phyloP scores from a whole-genome alignment of 176 grass and related monocot genomes.

The Guadua angustifolia region DNA sequence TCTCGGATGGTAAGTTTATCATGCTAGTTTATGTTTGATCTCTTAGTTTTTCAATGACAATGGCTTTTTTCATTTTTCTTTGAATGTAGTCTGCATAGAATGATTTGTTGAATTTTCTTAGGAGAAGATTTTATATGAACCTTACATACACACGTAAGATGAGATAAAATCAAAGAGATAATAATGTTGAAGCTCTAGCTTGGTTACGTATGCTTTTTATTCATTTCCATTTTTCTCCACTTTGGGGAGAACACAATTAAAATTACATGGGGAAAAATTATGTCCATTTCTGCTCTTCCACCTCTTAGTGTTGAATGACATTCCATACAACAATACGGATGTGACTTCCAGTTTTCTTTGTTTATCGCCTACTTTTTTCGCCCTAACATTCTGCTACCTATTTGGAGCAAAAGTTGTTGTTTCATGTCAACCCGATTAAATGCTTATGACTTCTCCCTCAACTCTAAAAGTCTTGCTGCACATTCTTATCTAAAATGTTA shows the following conservation, averaged over 20 bases:
- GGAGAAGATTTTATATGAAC: background rate
- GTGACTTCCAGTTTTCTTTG: constrained; percentile 1
- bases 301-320: background rate
- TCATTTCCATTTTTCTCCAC: background rate
- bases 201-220: background rate
- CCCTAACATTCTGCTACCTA: background rate
- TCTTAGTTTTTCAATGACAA: background rate
- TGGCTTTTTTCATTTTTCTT: background rate
- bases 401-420: background rate
- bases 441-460: background rate
- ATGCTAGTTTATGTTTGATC: background rate
- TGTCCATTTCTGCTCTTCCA: background rate
- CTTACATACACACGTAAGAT: background rate
- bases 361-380: background rate
- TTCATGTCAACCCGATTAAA: background rate
- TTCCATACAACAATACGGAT: background rate
- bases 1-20: constrained; percentile 81
- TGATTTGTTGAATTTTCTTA: background rate
- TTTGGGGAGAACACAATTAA: background rate
- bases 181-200: background rate
- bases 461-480: background rate
- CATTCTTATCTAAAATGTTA: constrained; percentile 1
- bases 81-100: background rate
- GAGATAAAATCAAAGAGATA: background rate
- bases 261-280: background rate